Evolutionary conservation across 2,329 filamentous ascomycete species (phyloP).

Genomic region (Dothidotthia symphoricarpi): DNA sequence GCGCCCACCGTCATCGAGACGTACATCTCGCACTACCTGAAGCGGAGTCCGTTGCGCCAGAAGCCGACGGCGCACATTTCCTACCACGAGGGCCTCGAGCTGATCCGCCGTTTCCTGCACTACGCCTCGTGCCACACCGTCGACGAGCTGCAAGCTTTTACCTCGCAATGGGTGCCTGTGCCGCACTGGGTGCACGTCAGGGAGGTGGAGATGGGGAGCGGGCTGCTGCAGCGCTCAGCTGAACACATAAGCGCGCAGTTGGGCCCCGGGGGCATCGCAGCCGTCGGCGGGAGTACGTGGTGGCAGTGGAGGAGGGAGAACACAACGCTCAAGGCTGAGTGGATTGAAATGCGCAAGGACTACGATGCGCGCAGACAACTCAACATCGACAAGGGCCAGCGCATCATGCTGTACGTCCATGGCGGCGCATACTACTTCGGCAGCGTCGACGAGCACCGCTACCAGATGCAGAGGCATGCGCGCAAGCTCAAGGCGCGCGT

Average conservation of each 20-base stretch:
- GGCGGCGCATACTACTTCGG: conserved; percentile 96
- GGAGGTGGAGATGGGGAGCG: conserved; percentile 61
- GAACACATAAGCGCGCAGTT: conserved; percentile 68
- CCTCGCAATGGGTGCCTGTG: conserved; percentile 83
- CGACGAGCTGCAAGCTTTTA: conserved; percentile 91
- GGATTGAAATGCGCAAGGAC: conserved; percentile 92
- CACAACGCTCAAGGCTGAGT: conserved; percentile 73
- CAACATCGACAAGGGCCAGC: conserved; percentile 57
- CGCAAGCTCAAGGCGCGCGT: conserved; percentile 88
- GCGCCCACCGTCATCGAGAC: conserved; percentile 86
- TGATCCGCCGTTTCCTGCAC: conserved; percentile 81
- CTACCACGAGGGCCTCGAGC: conserved; percentile 86
- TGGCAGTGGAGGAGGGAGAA: conserved; percentile 67
- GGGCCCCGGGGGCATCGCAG: conserved; percentile 70
- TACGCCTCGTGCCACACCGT: conserved; percentile 87
- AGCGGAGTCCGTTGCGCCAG: conserved; percentile 69
- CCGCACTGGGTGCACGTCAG: conserved; percentile 85
- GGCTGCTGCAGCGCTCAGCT: conserved; percentile 64
- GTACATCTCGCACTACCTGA: conserved; percentile 84
- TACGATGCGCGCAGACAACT: conserved; percentile 68
- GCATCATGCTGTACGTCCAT: conserved; percentile 91
- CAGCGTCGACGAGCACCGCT: conserved; percentile 93
- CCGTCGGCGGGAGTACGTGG: conserved; percentile 79
- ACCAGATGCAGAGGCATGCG: conserved; percentile 94
- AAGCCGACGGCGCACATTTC: conserved; percentile 88